Base-by-base conservation (phyloP, 345 rosid species). In the Acer saccharum region DNA sequence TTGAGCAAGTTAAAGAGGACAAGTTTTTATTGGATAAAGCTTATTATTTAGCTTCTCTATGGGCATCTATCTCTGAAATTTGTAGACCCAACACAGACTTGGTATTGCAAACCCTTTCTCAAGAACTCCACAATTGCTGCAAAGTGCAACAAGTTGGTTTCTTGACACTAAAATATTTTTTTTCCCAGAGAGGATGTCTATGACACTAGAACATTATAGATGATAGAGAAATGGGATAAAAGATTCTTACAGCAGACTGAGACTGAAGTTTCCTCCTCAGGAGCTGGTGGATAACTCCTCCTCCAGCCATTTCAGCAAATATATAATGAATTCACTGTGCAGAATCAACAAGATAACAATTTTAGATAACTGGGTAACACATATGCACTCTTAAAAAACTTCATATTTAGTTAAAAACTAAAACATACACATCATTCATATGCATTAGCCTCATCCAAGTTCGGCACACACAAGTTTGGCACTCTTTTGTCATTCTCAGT, bases 281-380 rank as follows among this genome's bases (percentile, higher is more conserved):
- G 80, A 93, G 94, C 87, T 89, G 99, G 85, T 84, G 94, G 88
- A 95, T 92, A 65, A 93, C 75, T 77, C 96, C 98, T 79, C 93
- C 95, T 84, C 98, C 98, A 89, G 87, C 94, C 99, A 95, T 95
- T 84, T 85, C 71, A 77, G 80, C 27, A n/a, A 80, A 68, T 77
- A 73, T 75, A 71, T 81, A 78, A 81, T 76, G 69, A 72, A 68
- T 41, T 79, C 81, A 75, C 81, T 80, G 79, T n/a, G 77, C 71
- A 65, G 69, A 77, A 7, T 65, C 21, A 20, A 73, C 68, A 7
- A 7, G 9, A 60, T 60, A 64, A n/a, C 66, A 12, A 17, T 6
- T 23, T 23, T 54, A 54, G n/a, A 54, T 16, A 18, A 54, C 6
- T 54, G 7, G n/a, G n/a, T 6, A 60, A 7, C 64, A 60, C 25